These are phyloP conservation scores for Apiospora malaysiana DNA, from an alignment of 2,329 filamentous ascomycete genomes.

Conservation along the genomic window DNA sequence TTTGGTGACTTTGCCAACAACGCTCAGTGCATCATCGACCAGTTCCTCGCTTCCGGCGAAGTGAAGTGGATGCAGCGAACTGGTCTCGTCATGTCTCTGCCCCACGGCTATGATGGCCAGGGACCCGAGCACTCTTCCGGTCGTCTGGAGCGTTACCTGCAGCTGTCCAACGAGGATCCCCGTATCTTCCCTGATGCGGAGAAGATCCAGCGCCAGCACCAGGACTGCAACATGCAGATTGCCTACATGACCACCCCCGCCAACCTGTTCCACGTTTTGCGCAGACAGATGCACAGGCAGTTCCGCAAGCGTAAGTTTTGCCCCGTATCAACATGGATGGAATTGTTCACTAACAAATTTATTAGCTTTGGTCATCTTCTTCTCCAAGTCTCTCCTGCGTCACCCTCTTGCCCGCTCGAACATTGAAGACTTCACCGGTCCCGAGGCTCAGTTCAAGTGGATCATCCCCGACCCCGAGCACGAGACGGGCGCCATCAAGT, in stretches of 20 bases:
- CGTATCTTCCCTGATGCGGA: constrained; percentile 87
- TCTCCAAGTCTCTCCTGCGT: constrained; percentile 94
- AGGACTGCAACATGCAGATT: constrained; percentile 99
- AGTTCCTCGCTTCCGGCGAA: constrained; percentile 97
- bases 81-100: constrained; percentile 92
- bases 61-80: constrained; percentile 99
- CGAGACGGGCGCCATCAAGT: constrained; percentile 73
- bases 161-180: constrained; percentile 96
- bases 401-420: constrained; percentile 89
- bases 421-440: constrained; percentile 86
- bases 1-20: constrained; percentile 99
- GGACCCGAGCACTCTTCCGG: constrained; percentile 98
- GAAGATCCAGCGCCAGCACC: constrained; percentile 94
- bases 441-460: constrained; percentile 92
- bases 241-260: constrained; percentile 95
- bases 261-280: constrained; percentile 95
- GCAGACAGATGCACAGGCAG: constrained; percentile 97
- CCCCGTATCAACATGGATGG: constrained; percentile 30
- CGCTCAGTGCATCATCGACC: constrained; percentile 97
- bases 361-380: constrained; percentile 91
- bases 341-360: constrained; percentile 32
- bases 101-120: constrained; percentile 97
- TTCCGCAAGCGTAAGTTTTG: constrained; percentile 91
- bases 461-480: constrained; percentile 93
- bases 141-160: constrained; percentile 94